Conservation (phyloP, 164 flowering plant genomes). For the Dillenia suffruticosa region DNA sequence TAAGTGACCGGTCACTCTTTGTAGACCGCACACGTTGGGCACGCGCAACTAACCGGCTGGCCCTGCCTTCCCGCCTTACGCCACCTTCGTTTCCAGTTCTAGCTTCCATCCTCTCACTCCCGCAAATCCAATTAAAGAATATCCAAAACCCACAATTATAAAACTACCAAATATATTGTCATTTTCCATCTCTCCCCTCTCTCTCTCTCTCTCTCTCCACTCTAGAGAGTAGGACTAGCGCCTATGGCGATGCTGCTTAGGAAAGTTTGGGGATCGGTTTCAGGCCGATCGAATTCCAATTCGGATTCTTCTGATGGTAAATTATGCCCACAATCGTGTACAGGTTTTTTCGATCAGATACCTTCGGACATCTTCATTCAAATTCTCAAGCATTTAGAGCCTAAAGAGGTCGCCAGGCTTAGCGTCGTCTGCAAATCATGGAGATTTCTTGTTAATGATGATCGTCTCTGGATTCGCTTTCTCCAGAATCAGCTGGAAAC, state of each 20-base stretch:
- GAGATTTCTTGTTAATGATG: conserved; percentile 51
- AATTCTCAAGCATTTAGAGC: conserved; percentile 51
- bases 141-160: too few relatives aligned
- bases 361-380: conserved; percentile 57
- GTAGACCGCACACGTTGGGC: too few relatives aligned
- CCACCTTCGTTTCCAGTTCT: too few relatives aligned
- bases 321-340: conserved; percentile 13
- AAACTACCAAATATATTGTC: not conserved
- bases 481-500: conserved; percentile 42
- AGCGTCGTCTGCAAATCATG: conserved; percentile 49
- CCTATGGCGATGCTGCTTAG: conserved; percentile 33
- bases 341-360: conserved; percentile 54
- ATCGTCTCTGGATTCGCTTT: conserved; percentile 75
- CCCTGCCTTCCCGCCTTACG: too few relatives aligned
- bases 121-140: too few relatives aligned
- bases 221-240: too few relatives aligned
- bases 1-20: too few relatives aligned
- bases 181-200: not conserved
- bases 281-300: conserved; percentile 8
- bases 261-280: conserved; percentile 29
- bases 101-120: too few relatives aligned
- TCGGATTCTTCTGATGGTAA: not conserved
- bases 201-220: not conserved
- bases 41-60: too few relatives aligned
- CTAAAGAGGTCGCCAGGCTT: conserved; percentile 56